Base-by-base conservation (phyloP, 768 basidiomycete species). In the Gyrodon lividus region DNA sequence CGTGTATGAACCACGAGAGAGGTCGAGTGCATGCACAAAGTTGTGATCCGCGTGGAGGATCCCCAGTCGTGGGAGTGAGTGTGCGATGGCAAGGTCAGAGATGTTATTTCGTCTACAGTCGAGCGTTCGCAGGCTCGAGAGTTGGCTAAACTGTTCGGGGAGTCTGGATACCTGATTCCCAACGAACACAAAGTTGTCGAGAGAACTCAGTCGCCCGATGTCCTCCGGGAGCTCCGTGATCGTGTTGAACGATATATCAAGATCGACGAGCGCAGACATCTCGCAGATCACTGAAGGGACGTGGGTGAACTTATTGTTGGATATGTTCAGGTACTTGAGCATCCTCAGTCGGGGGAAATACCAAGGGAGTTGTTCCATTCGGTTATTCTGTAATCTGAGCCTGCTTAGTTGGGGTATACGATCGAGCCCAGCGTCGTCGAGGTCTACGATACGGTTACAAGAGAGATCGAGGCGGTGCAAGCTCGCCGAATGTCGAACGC, bases 241-340 rank as follows among this genome's bases (percentile, higher is more conserved):
- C 67, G 78, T 82, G 73, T 99, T 99, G 77, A 98, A 98, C 0
- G 97, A 98, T 34, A 97, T 76, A 61, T 98, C 95, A 17, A 99
- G 83, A 59, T 95, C 91, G 33, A 79, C 73, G 17, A 99, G 80
- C n/a, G 72, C 78, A 5, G 74, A 69, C 62, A 98, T 81, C 54
- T 86, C 75, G 66, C 81, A 84, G 23, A 99, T 79, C 31, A 88
- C 88, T 0, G 73, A 57, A 0, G 96, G 96, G 45, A 98, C 76
- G 6, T 62, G 63, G 24, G 78, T 79, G 67, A 98, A 93, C 66
- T 92, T 91, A 77, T 98, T 99, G 70, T 98, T 98, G 48, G 94
- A 96, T 51, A 98, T 87, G 70, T 97, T 96, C 56, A 98, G 79
- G 22, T 82, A 81, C 43, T 80, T 81, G 48, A 98, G 80, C 39